Base-by-base conservation (phyloP, 192 early-diverging fungal species). In the Kappamyces sp. region DNA sequence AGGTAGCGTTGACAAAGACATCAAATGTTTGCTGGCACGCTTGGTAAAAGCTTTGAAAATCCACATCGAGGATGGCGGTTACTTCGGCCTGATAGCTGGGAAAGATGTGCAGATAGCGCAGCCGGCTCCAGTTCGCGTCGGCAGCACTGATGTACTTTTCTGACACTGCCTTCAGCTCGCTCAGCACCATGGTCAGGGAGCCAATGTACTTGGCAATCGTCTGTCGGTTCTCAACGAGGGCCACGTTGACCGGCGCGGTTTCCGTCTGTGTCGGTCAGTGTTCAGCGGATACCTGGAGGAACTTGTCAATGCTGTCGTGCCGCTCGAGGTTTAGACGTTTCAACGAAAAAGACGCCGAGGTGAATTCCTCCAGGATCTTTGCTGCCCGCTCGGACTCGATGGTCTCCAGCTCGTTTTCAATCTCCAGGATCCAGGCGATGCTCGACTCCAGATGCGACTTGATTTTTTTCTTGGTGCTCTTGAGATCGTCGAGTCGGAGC, bases 241-340 rank as follows among this genome's bases (percentile, higher is more conserved):
- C 31, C 6, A 42, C 47, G 42, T 45, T 58, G 3, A 58, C 45
- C 5, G 30, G 4, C 33, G 37, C 2, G 3, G 12, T 47, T 29
- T 58, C 42, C 2, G 45, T 5, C 48, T 22, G 22, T 22, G 22
- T 45, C 12, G 22, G 22, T n/a, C 43, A 45, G 22, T 45, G 43
- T n/a, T n/a, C 22, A 45, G 43, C 12, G 22, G 22, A 22, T n/a
- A 45, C 53, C 15, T 58, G 33, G 14, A 58, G 12, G 8, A 42
- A 7, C 31, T n/a, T 7, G 9, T 58, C 55, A 30, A 58, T 58
- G 6, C 32, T 43, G 45, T 36, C 33, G 5, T 32, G 55, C 12
- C 36, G 41, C 33, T 58, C 43, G 15, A 29, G 47, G 33, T 58
- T 58, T 1, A 58, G 36, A 6, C 45, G 45, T 34, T 58, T 58